Conservation (phyloP, 1,139 yeast species). For the Suhomyces yuchorum region DNA sequence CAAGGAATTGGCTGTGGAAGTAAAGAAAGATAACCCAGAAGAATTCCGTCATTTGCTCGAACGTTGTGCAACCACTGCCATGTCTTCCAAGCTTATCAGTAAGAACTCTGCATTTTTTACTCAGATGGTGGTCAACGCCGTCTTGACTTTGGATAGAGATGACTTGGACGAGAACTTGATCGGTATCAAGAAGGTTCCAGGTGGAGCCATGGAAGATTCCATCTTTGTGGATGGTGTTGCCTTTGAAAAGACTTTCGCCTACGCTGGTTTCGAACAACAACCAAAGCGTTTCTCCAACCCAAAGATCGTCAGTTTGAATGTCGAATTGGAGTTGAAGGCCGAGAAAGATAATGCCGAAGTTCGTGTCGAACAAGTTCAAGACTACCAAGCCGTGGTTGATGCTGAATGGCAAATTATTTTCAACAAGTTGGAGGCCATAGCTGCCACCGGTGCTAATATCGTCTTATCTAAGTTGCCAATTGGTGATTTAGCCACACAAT, state of each 20-base stretch:
- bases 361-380: constrained; percentile 88
- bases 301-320: constrained; percentile 80
- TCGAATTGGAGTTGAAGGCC: constrained; percentile 94
- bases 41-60: constrained; percentile 77
- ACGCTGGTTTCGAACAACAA: constrained; percentile 98
- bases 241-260: constrained; percentile 93
- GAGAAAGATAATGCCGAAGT: constrained; percentile 99
- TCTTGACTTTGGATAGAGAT: constrained; percentile 77
- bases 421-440: constrained; percentile 81
- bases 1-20: constrained; percentile 72
- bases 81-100: constrained; percentile 92
- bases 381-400: constrained; percentile 94
- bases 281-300: constrained; percentile 84
- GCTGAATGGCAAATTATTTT: constrained; percentile 97
- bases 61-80: constrained; percentile 95
- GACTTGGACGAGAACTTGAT: constrained; percentile 87
- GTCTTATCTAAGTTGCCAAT: constrained; percentile 94
- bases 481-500: constrained; percentile 98
- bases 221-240: constrained; percentile 92
- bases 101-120: constrained; percentile 88
- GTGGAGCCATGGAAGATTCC: constrained; percentile 96
- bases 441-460: constrained; percentile 84
- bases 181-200: constrained; percentile 93
- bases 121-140: constrained; percentile 96
- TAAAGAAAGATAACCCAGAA: constrained; percentile 47